phyloP scores from a whole-genome alignment of 164 flowering plant genomes.

The Platanus orientalis region DNA sequence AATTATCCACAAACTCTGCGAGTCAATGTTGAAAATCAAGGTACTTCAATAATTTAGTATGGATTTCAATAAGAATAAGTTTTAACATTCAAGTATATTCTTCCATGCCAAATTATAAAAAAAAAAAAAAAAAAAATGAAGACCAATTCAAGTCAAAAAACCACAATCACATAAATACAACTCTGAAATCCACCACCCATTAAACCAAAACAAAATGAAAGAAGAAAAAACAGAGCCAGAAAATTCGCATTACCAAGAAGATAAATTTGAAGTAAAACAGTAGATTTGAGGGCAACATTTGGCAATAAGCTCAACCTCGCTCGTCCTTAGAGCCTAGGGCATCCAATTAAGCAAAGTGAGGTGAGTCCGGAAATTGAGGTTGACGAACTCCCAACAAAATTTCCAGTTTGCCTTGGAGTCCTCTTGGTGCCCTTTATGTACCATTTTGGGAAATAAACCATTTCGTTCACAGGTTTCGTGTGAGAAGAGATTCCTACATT shows the following conservation, averaged over 20 bases:
- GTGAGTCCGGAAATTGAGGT: constrained; percentile 52
- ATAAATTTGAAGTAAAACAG: constrained; percentile 63
- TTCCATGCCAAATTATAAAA: too few species aligned
- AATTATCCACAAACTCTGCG: too few species aligned
- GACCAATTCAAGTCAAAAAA: too few species aligned
- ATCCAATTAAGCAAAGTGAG: constrained; percentile 73
- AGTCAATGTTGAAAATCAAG: too few species aligned
- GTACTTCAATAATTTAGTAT: too few species aligned
- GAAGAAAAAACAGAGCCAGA: not conserved
- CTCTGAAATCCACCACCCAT: too few species aligned
- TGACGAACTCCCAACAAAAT: constrained; percentile 55
- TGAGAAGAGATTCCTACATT: too few species aligned
- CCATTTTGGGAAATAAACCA: constrained; percentile 6
- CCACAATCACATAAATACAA: too few species aligned
- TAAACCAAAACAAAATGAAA: not conserved
- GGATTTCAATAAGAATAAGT: too few species aligned
- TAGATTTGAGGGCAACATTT: constrained; percentile 79
- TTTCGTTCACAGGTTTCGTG: too few species aligned
- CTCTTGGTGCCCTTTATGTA: not conserved
- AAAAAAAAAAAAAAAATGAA: too few species aligned
- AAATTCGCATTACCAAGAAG: constrained; percentile 45
- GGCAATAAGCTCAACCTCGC: constrained; percentile 43
- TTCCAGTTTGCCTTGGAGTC: constrained; percentile 11
- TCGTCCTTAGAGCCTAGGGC: constrained; percentile 67
- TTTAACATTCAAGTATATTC: too few species aligned